Evolutionary conservation across 768 basidiomycete species (phyloP), one percentile per base, ranked within the genome.

Genomic region (Boletus rex-veris): DNA sequence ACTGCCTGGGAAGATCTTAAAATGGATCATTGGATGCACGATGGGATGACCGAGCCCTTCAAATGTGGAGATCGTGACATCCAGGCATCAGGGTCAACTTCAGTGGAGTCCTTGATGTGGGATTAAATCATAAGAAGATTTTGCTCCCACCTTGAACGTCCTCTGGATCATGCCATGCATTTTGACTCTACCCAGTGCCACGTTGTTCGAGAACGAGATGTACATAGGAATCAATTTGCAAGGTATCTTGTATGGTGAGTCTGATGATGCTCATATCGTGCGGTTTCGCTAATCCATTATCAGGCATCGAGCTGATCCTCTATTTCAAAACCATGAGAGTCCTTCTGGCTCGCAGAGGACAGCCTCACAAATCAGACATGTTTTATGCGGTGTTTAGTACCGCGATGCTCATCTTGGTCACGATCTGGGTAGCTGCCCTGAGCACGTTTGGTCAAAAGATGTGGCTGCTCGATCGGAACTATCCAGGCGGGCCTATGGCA

Each of bases 401-500:
- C 2, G 44, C 37, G 28, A 52, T 69, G 48, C 48, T 71, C 4
- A 9, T 65, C 9, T 57, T 71, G 3, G 62, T 61, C 60, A 70
- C 72, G 1, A 53, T 70, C n/a, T 70, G 65, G 51, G 54, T 68
- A 16, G 50, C 50, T 28, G 33, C 24, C 10, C 16, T 36, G 11
- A 28, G 41, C 16, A 36, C 8, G 24, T 9, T 50, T 1, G 65
- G 64, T 6, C 57, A 69, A 50, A 49, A 60, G 38, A 63, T 67
- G 56, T 75, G 74, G 74, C 54, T 75, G 11, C 51, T 64, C 3
- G 50, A 70, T 54, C 2, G 52, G 62, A 46, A 11, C 31, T 70
- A 67, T 38, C 73, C 73, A 11, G 71, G 71, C 4, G 72, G 73
- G 26, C 53, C 62, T 21, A 47, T 44, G 33, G 50, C 50, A 12